Percentiles rank a stretch among this genome's conserved stretches.
These are phyloP conservation scores for Millerozyma miso DNA, from an alignment of 805 yeast genomes.

Conservation along the genomic window DNA sequence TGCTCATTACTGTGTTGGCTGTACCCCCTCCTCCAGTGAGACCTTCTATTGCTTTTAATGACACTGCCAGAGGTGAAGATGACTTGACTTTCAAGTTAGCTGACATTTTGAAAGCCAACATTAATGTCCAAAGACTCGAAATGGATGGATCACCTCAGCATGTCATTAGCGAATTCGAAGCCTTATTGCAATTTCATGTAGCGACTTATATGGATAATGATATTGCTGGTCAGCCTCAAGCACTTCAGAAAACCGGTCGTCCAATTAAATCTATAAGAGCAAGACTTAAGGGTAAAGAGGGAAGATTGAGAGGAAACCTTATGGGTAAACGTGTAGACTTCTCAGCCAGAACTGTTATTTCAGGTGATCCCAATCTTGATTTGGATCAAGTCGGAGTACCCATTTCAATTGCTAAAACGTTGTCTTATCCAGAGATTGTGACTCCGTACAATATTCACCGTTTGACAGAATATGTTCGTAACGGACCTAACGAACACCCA, in stretches of 20 bases:
- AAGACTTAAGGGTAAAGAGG: slow-evolving; percentile 99
- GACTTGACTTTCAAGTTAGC: slow-evolving; percentile 97
- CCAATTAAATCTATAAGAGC: slow-evolving; percentile 98
- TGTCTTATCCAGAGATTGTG: slow-evolving; percentile 95
- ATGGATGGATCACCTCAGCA: slow-evolving; percentile 99
- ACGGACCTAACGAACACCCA: slow-evolving; percentile 99
- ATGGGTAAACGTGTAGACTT: slow-evolving; percentile 99
- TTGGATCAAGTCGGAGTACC: slow-evolving; percentile 99
- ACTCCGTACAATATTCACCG: slow-evolving; percentile 96
- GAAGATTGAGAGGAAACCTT: slow-evolving; percentile 95
- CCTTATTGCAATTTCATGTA: slow-evolving; percentile 92
- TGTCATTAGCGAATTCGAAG: slow-evolving; percentile 93
- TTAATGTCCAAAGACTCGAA: slow-evolving; percentile 93
- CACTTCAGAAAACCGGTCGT: slow-evolving; percentile 96
- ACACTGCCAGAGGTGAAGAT: slow-evolving; percentile 98
- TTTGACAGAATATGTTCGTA: slow-evolving; percentile 87
- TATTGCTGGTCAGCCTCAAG: slow-evolving; percentile 99
- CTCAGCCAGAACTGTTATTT: slow-evolving; percentile 97
- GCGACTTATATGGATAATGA: slow-evolving; percentile 99
- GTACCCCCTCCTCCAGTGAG: slow-evolving; percentile 99
- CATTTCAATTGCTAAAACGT: slow-evolving; percentile 88
- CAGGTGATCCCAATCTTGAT: slow-evolving; percentile 98
- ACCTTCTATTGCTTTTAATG: slow-evolving; percentile 97
- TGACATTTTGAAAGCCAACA: slow-evolving; percentile 93
- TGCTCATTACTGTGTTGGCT: slow-evolving; percentile 93